phyloP scores from a whole-genome alignment of 345 rosid genomes.

The Acer saccharum region DNA sequence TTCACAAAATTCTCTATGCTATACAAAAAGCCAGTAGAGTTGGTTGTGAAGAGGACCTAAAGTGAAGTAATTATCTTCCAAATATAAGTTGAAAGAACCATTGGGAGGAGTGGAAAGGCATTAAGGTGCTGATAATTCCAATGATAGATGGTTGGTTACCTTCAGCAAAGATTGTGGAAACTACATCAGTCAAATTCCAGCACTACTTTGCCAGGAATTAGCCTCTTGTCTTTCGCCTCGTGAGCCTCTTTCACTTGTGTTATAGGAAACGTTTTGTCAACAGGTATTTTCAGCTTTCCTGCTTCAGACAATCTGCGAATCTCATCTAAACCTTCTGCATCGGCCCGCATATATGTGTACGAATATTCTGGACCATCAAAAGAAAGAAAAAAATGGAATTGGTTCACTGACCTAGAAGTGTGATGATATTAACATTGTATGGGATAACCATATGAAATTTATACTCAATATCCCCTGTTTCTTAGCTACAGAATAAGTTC shows the following conservation, averaged over 20 bases:
- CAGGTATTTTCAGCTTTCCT: slow-evolving; percentile 75
- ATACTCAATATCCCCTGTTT: not conserved
- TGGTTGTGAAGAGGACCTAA: slow-evolving; percentile 1
- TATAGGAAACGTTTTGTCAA: slow-evolving; percentile 79
- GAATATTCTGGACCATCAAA: slow-evolving; percentile 59
- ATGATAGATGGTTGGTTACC: not conserved
- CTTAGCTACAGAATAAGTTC: not conserved
- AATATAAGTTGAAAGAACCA: not conserved
- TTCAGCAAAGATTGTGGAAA: not conserved
- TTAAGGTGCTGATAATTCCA: not conserved
- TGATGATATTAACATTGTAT: not conserved
- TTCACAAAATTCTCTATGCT: slow-evolving; percentile 15
- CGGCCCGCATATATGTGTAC: slow-evolving; percentile 94
- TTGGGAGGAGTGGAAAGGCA: slow-evolving; percentile 5
- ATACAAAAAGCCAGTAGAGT: slow-evolving; percentile 11
- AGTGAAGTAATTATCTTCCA: slow-evolving; percentile 7
- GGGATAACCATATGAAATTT: not conserved
- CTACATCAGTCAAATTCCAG: slow-evolving; percentile 60
- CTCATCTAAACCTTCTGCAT: slow-evolving; percentile 79
- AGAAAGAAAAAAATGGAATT: not conserved
- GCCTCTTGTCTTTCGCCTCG: slow-evolving; percentile 72
- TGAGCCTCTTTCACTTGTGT: slow-evolving; percentile 85
- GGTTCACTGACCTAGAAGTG: not conserved
- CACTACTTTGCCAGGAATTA: slow-evolving; percentile 82
- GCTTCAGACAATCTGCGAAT: slow-evolving; percentile 71